Conservation (phyloP, 768 basidiomycete genomes). For the Xerocomus potaroensis region DNA sequence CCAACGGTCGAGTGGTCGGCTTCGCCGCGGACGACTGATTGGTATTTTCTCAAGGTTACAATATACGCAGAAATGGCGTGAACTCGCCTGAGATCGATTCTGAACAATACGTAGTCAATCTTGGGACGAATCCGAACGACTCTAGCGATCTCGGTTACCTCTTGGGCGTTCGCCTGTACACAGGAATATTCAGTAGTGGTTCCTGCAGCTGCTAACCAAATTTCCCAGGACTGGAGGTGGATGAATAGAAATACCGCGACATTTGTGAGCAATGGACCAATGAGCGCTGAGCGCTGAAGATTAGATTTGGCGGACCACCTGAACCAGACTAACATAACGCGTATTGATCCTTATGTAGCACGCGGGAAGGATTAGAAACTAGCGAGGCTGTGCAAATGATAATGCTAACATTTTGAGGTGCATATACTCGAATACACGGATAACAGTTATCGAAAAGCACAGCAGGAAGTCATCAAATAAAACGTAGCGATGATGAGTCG, state of each 20-base stretch:
- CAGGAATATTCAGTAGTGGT: too few relatives aligned
- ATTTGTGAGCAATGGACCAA: background rate
- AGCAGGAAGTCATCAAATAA: too few relatives aligned
- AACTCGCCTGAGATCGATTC: background rate
- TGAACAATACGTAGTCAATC: too few relatives aligned
- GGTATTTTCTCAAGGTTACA: background rate
- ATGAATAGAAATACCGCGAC: background rate
- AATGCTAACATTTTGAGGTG: constrained; percentile 22
- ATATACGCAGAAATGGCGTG: background rate
- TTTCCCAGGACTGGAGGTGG: background rate
- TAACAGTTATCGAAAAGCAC: constrained; percentile 16
- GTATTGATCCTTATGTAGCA: background rate
- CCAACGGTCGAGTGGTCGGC: background rate
- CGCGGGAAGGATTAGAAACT: background rate
- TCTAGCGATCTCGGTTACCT: too few relatives aligned
- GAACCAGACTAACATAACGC: too few relatives aligned
- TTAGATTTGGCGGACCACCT: background rate
- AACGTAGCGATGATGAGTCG: too few relatives aligned
- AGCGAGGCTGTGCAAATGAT: background rate
- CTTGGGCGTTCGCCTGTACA: too few relatives aligned
- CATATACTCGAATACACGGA: constrained; percentile 6
- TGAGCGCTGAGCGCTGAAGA: background rate
- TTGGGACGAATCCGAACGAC: too few relatives aligned
- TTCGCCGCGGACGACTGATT: constrained; percentile 1
- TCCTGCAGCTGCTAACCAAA: background rate